These are phyloP conservation scores for Fraxinus floribunda DNA, from an alignment of 305 asterid genomes.

Conservation along the genomic window DNA sequence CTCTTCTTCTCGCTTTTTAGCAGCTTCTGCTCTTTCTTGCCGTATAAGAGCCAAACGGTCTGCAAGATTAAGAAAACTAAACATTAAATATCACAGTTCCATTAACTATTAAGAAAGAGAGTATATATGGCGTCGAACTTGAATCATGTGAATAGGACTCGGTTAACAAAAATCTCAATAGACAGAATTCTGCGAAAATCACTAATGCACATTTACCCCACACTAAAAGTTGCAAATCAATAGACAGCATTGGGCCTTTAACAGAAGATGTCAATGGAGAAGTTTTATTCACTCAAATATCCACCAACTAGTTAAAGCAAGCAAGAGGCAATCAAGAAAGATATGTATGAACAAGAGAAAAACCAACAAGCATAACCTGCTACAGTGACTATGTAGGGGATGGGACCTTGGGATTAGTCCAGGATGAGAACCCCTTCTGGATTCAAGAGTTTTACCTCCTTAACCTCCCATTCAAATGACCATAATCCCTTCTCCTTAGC, in stretches of 20 bases:
- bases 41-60: slow-evolving; percentile 62
- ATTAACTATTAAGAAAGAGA: not conserved
- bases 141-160: not conserved
- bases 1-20: slow-evolving; percentile 66
- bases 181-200: not conserved
- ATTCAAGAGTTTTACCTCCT: not conserved
- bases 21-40: slow-evolving; percentile 65
- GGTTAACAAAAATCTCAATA: not conserved
- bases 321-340: no score
- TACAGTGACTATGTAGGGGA: not conserved
- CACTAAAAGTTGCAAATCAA: not conserved
- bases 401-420: not conserved
- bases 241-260: not conserved
- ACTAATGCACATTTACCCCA: not conserved
- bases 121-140: not conserved
- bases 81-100: not conserved
- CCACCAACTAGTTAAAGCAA: no score
- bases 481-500: not conserved
- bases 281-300: no score
- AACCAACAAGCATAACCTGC: not conserved
- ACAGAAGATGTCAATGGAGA: not conserved
- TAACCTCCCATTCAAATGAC: not conserved
- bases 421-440: not conserved
- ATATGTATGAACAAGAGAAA: not conserved
- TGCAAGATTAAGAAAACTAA: slow-evolving; percentile 23